Evolutionary conservation across 1,284 basidiomycete genomes (phyloP).

Genomic region (Apiotrichum akiyoshidainum): DNA sequence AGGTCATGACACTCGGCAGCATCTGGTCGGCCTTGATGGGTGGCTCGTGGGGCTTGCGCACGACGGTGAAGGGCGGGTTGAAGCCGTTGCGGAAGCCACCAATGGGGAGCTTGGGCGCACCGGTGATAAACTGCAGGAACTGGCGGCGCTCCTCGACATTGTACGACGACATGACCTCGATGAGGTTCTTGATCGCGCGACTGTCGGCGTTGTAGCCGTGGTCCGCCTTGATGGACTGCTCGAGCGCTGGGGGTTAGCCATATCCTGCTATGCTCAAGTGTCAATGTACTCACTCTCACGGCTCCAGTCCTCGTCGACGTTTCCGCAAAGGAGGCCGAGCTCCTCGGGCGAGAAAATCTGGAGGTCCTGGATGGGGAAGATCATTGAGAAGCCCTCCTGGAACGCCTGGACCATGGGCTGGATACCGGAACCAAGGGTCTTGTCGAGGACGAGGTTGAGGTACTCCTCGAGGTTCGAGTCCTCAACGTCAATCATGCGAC

Average conservation of each 20-base stretch:
- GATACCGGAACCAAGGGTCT: slow-evolving; percentile 73
- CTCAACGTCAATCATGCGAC: slow-evolving; percentile 73
- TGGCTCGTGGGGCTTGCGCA: slow-evolving; percentile 91
- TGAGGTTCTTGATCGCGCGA: slow-evolving; percentile 77
- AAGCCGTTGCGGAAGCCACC: slow-evolving; percentile 88
- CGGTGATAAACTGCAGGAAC: slow-evolving; percentile 95
- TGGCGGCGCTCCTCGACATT: slow-evolving; percentile 70
- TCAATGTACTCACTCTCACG: slow-evolving; percentile 65
- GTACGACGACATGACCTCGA: slow-evolving; percentile 82
- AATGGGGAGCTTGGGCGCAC: slow-evolving; percentile 88
- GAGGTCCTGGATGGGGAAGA: slow-evolving; percentile 87
- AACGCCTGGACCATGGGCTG: slow-evolving; percentile 76
- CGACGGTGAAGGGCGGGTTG: slow-evolving; percentile 91
- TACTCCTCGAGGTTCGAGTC: slow-evolving; percentile 86
- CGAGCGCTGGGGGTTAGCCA: slow-evolving; percentile 61
- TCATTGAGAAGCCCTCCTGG: slow-evolving; percentile 84
- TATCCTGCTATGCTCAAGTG: not conserved
- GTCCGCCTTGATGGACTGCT: slow-evolving; percentile 89
- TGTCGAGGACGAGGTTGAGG: slow-evolving; percentile 68
- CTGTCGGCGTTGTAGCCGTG: slow-evolving; percentile 97
- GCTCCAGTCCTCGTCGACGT: slow-evolving; percentile 92
- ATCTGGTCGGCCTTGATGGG: slow-evolving; percentile 89
- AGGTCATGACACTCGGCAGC: slow-evolving; percentile 67
- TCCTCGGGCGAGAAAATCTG: slow-evolving; percentile 92
- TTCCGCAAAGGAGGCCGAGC: slow-evolving; percentile 87